Conservation (phyloP, 2,329 filamentous ascomycete species). For the Colletotrichum acutatum region DNA sequence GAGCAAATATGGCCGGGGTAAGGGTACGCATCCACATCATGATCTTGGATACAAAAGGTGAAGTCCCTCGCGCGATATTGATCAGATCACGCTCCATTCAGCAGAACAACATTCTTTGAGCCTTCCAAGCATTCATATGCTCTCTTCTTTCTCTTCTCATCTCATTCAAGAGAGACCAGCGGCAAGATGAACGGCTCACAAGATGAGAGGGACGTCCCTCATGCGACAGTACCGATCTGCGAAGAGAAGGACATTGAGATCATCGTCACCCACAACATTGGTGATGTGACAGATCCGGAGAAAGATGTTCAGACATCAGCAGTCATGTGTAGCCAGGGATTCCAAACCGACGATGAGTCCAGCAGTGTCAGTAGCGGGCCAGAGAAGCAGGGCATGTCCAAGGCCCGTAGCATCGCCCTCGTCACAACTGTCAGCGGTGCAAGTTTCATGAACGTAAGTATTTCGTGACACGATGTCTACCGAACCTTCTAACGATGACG, state of each 20-base stretch:
- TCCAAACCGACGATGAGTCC: constrained; percentile 36
- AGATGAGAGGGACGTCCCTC: neutral
- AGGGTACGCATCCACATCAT: neutral
- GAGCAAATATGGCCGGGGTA: constrained; percentile 19
- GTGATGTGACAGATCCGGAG: constrained; percentile 6
- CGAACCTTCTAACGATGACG: neutral
- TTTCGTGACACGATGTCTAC: too few species aligned
- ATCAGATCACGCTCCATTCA: neutral
- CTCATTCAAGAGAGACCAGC: neutral
- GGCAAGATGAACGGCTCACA: constrained; percentile 18
- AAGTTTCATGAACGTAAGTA: constrained; percentile 63
- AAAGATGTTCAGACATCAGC: neutral
- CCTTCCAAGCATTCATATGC: neutral
- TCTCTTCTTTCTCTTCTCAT: neutral
- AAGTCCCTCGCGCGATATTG: neutral
- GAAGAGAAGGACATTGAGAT: constrained; percentile 24
- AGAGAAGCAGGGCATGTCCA: constrained; percentile 54
- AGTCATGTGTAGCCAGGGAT: neutral
- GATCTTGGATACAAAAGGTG: constrained; percentile 20
- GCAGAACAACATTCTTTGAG: constrained; percentile 6
- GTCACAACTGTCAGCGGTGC: constrained; percentile 66
- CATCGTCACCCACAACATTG: constrained; percentile 6
- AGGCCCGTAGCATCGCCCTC: constrained; percentile 63
- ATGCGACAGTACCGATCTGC: neutral
- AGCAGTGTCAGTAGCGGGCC: constrained; percentile 18